Base-by-base conservation (phyloP, 106 monocot genomes). In the Cymbidium sinense region DNA sequence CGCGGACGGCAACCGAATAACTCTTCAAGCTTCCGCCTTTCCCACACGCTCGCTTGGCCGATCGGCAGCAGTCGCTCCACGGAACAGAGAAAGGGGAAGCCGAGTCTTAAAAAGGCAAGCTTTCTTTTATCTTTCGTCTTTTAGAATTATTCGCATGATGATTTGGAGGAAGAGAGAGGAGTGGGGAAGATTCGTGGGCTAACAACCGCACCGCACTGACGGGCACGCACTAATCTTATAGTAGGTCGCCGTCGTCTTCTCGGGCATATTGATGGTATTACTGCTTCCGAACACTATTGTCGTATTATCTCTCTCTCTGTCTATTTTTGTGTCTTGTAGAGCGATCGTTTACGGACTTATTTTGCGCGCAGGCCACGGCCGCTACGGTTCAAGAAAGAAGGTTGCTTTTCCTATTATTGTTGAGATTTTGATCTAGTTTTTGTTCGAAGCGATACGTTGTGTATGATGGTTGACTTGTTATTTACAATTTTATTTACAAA, bases 181-280 rank as follows among this genome's bases (percentile, higher is more conserved):
- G 10, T 2, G 19, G 2, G 36, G 70, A 70, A 70, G 34, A 15
- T 34, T 13, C 0, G 70, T 34, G 30, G 31, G 70, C 34, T 64
- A 10, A 72, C 73, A 43, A 73, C 43, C 73, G 27, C 73, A 43
- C 2, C 73, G 43, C 43, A 43, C 25, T 73, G 25, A 41, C 43
- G n/a, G 3, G 20, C 39, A 25, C 10, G 73, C 73, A 74, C 74
- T 43, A 74, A 44, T 74, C 74, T 74, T 44, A 7, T 23, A 73
- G 44, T 71, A 37, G 27, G 41, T 17, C 19, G 27, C 13, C 74
- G 34, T 74, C 74, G 74, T 44, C 74, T 74, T 44, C 23, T 74
- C 13, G 43, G 27, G 27, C 23, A 43, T 34, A n/a, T 44, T n/a
- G 71, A 17, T 71, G 5, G 69, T 71, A 36, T 71, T 71, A 39